These are phyloP conservation scores for Saccharomycopsis oosterbeekiorum DNA, from an alignment of 805 yeast genomes.

Conservation along the genomic window DNA sequence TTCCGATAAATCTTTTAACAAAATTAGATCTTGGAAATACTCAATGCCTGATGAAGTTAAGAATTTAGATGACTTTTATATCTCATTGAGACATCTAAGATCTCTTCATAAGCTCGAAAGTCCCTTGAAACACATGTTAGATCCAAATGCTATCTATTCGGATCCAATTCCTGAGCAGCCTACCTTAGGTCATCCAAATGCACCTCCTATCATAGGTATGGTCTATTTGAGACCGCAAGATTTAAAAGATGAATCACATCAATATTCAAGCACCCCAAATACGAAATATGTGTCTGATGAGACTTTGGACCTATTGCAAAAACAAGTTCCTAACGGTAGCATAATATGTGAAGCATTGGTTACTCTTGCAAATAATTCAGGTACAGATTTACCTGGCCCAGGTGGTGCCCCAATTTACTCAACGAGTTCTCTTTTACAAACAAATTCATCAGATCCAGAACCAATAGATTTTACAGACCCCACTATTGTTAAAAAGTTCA, in stretches of 20 bases:
- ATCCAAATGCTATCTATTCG: constrained; percentile 58
- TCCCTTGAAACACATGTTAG: constrained; percentile 71
- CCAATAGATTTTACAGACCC: not conserved
- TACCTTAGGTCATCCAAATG: constrained; percentile 66
- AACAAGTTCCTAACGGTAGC: not conserved
- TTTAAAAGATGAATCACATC: constrained; percentile 72
- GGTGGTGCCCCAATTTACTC: not conserved
- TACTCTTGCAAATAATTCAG: not conserved
- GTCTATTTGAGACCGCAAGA: constrained; percentile 72
- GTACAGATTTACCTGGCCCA: not conserved
- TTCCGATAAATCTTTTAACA: constrained; percentile 79
- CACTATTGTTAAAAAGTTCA: not conserved
- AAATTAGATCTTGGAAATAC: constrained; percentile 97
- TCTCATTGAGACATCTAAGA: constrained; percentile 60
- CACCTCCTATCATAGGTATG: constrained; percentile 92
- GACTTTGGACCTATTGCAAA: not conserved
- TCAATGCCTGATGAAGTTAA: constrained; percentile 96
- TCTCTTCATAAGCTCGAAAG: constrained; percentile 69
- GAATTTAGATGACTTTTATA: constrained; percentile 68
- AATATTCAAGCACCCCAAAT: constrained; percentile 12
- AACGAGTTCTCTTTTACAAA: not conserved
- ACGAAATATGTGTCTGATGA: constrained; percentile 8
- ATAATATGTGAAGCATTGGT: not conserved
- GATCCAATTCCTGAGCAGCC: constrained; percentile 77
- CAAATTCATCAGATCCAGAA: not conserved